Percentiles rank a stretch among this genome's conserved stretches.
Evolutionary conservation across 805 yeast species (phyloP).

Genomic region (Cyberlindnera petersonii): DNA sequence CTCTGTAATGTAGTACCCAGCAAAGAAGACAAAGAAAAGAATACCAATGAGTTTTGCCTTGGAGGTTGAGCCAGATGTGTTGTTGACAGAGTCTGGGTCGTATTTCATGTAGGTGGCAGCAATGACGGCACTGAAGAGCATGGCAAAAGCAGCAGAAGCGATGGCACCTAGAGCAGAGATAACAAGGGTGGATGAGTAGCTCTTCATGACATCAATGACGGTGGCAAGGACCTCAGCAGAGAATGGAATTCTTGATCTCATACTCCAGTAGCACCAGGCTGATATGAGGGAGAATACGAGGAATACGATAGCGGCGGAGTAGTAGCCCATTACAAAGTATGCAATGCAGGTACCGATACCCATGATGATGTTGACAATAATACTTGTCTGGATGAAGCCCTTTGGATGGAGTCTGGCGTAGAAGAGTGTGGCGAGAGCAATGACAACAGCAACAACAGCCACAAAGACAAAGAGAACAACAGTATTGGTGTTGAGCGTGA

Average conservation of each 20-base stretch:
- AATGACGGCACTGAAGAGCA: constrained; percentile 61
- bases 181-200: constrained; percentile 64
- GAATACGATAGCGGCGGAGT: constrained; percentile 77
- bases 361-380: constrained; percentile 59
- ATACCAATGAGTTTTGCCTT: constrained; percentile 62
- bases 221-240: constrained; percentile 66
- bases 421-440: constrained; percentile 52
- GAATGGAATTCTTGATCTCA: constrained; percentile 68
- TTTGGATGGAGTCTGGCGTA: constrained; percentile 64
- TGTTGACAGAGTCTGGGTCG: constrained; percentile 42
- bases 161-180: constrained; percentile 59
- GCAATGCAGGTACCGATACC: constrained; percentile 76
- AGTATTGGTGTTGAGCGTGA: constrained; percentile 72
- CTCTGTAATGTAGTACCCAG: constrained; percentile 81
- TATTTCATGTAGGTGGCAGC: constrained; percentile 77
- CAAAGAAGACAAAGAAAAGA: constrained; percentile 69
- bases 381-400: constrained; percentile 63
- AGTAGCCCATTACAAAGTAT: constrained; percentile 63
- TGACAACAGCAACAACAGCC: constrained; percentile 53
- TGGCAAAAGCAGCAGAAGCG: constrained; percentile 57
- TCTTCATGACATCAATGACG: constrained; percentile 72
- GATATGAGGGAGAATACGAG: constrained; percentile 59
- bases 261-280: constrained; percentile 69
- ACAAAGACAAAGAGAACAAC: constrained; percentile 65
- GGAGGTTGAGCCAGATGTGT: constrained; percentile 29